Base-by-base conservation (phyloP, 345 rosid genomes). In the Arabis hirsuta region DNA sequence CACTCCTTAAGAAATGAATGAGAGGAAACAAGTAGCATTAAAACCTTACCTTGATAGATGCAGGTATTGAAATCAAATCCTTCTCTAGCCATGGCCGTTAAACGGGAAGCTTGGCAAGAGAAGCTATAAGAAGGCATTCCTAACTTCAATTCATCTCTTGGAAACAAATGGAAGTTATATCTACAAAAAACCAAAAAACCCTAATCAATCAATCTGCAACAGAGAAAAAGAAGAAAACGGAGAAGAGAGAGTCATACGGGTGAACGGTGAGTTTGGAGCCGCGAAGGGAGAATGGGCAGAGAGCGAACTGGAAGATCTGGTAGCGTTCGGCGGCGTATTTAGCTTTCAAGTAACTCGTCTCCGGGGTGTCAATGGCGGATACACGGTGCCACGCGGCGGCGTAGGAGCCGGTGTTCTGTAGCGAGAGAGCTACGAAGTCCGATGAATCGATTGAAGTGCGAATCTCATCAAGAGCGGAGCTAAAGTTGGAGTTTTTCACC, bases 21-120 rank as follows among this genome's bases (percentile, higher is more conserved):
- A 42, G 59, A 45, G 38, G 20, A 29, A 29, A 29, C 32, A 29
- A 53, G 59, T 11, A 34, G 45, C 16, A 46, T 38, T 2, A 13
- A 29, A 29, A 29, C 5, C 32, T 29, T 29, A 91, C 98, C 98
- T 68, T 94, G 85, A 72, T 87, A 81, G 53, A 94, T 85, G 68
- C 97, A 94, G 55, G 91, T 78, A 77, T 91, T 94, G 69, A 94
- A 91, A 80, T 94, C 96, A 47, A 91, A 91, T 22, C 95, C 96
- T 79, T 89, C 87, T 9, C 74, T 83, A 55, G 88, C 95, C 98
- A 94, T 88, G 12, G 92, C 62, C 36, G 74, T 73, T 78, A 94
- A 82, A 79, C 71, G 76, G 0, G 96, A 85, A 2, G 95, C 68
- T 72, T 94, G 97, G 62, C 98, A 94, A 9, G 87, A 79, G 78